These are phyloP conservation scores for Parietaria judaica DNA, from an alignment of 306 rosid genomes.

Conservation along the genomic window DNA sequence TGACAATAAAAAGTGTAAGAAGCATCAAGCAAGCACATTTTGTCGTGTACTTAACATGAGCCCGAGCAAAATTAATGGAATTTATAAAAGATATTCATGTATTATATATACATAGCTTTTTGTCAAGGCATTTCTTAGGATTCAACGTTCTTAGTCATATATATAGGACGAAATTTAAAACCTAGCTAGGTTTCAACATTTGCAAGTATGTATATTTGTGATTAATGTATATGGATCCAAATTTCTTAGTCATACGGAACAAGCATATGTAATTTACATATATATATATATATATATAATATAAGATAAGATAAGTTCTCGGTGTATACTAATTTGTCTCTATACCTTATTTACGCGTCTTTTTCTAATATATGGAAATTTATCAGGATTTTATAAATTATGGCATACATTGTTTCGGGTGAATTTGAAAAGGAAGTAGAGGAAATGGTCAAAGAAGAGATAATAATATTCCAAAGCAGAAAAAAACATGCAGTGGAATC, in stretches of 20 bases:
- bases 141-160: constrained; percentile 18
- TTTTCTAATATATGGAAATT: neutral
- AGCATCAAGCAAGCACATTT: no score
- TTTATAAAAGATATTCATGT: no score
- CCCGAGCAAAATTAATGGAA: no score
- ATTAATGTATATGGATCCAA: no score
- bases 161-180: constrained; percentile 24
- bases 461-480: constrained; percentile 37
- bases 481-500: constrained; percentile 50
- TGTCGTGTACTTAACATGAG: no score
- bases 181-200: constrained; percentile 32
- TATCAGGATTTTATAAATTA: neutral
- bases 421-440: neutral
- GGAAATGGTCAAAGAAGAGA: constrained; percentile 10
- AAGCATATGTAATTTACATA: neutral
- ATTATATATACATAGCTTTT: neutral
- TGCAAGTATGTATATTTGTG: constrained; percentile 9
- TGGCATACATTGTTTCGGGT: neutral
- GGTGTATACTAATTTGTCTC: neutral
- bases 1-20: no score
- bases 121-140: constrained; percentile 10
- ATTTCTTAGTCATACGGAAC: neutral
- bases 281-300: no score
- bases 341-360: neutral
- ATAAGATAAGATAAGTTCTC: neutral